Conservation (phyloP, 202 grass and related monocot species). For the Panicum hallii region DNA sequence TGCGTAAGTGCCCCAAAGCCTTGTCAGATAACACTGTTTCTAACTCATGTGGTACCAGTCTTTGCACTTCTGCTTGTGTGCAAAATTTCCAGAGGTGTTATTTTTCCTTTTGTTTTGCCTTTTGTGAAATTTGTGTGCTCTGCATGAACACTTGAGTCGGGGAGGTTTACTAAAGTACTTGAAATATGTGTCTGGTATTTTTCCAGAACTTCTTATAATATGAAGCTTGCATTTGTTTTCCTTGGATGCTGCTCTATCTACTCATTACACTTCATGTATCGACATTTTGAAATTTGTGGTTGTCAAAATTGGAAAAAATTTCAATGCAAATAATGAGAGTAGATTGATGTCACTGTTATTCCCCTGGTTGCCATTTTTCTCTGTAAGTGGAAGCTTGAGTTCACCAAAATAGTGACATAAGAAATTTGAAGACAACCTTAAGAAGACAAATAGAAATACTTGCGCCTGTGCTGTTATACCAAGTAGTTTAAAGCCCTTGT, state of each 20-base stretch:
- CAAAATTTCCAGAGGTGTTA: slow-evolving; percentile 1
- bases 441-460: neutral
- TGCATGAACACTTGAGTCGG: too few species aligned
- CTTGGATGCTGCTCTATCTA: slow-evolving; percentile 16
- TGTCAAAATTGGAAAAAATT: neutral
- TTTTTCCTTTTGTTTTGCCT: slow-evolving; percentile 34
- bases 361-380: slow-evolving; percentile 1
- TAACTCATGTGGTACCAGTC: neutral
- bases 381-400: neutral
- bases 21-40: neutral
- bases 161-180: neutral
- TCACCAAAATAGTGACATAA: slow-evolving; percentile 18
- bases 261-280: neutral
- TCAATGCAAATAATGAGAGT: slow-evolving; percentile 12
- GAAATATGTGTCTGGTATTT: neutral
- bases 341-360: neutral
- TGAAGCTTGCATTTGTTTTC: neutral
- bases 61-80: slow-evolving; percentile 24
- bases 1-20: slow-evolving; percentile 65
- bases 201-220: neutral
- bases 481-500: neutral
- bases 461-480: neutral
- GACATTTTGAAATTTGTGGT: slow-evolving; percentile 1
- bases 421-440: slow-evolving; percentile 7
- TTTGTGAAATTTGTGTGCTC: slow-evolving; percentile 9